Evolutionary conservation across 2,329 filamentous ascomycete species (phyloP).

Genomic region (Ophiostoma piceae): DNA sequence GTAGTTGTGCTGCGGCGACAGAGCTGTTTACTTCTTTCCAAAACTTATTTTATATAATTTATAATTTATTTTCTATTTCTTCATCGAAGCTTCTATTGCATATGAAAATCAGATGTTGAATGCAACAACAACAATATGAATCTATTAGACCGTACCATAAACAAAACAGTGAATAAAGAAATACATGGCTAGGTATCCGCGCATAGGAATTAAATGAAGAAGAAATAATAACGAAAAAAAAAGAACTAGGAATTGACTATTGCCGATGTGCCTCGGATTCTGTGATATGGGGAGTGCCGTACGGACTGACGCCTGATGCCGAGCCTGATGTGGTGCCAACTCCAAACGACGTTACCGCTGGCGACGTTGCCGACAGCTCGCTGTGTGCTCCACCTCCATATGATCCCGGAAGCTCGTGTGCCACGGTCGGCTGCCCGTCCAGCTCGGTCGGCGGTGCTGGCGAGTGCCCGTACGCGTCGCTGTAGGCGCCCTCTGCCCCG

Average conservation of each 20-base stretch:
- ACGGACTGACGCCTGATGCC: not conserved
- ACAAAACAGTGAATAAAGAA: too few species aligned
- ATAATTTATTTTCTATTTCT: too few species aligned
- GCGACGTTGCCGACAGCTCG: not conserved
- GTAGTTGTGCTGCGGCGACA: too few species aligned
- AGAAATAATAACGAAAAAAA: not conserved
- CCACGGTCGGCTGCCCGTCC: not conserved
- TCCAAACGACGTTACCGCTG: not conserved
- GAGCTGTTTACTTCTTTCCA: not conserved
- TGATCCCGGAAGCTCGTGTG: constrained; percentile 18
- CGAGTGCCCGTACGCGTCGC: not conserved
- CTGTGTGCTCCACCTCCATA: not conserved
- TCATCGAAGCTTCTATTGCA: too few species aligned
- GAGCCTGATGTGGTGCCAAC: not conserved
- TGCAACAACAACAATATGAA: not conserved
- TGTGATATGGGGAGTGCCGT: not conserved
- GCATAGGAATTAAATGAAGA: not conserved
- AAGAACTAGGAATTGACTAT: not conserved
- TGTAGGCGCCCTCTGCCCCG: constrained; percentile 2
- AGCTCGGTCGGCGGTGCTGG: constrained; percentile 15
- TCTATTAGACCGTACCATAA: too few species aligned
- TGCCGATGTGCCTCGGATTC: not conserved
- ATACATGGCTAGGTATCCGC: not conserved
- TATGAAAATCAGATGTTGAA: not conserved
- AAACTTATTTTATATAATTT: not conserved